Evolutionary conservation across 2,329 filamentous ascomycete genomes (phyloP), one percentile per base, ranked within the genome.

Genomic region (Didymosphaeria variabile): DNA sequence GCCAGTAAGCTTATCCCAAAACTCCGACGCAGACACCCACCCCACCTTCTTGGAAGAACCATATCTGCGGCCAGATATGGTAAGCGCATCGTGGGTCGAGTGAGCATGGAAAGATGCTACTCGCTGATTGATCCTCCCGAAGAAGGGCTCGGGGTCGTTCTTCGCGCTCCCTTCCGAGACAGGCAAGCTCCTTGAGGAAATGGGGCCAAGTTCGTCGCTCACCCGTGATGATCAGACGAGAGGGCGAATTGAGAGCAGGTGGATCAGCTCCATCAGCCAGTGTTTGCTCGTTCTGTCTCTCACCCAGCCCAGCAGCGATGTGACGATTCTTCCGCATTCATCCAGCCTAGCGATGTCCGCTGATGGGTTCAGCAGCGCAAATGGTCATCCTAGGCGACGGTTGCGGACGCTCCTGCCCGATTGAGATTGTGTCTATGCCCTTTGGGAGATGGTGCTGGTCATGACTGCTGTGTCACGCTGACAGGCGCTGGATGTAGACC

Each of bases 21-120:
- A 46, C 42, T 47, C 42, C 53, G 53, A 55, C 29, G 53, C 53
- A 46, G 15, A 29, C n/a, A 46, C 36, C 40, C 40, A 31, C 40
- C 29, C 26, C 40, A 55, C 53, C 53, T 55, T 55, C 53, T 55
- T 26, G 53, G 53, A 55, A 55, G 53, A 55, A 55, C 42, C 19
- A 46, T 38, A 34, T 40, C 29, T 19, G n/a, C n/a, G n/a, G 29
- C 38, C 52, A 2, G 40, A 55, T 34, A 40, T 23, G 52, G 52
- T 55, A 55, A 55, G 52, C 40, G 52, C 29, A 45, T 15, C 17
- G 40, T 21, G 17, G 10, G 15, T 15, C 26, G 17, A 29, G 17
- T 26, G 21, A 19, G 49, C 5, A 42, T 40, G 36, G 15, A 34
- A 46, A n/a, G 17, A 36, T 55, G 31, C 42, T 55, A 44, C 38